Evolutionary conservation across 306 rosid genomes (phyloP).

Genomic region (Urtica urens): DNA sequence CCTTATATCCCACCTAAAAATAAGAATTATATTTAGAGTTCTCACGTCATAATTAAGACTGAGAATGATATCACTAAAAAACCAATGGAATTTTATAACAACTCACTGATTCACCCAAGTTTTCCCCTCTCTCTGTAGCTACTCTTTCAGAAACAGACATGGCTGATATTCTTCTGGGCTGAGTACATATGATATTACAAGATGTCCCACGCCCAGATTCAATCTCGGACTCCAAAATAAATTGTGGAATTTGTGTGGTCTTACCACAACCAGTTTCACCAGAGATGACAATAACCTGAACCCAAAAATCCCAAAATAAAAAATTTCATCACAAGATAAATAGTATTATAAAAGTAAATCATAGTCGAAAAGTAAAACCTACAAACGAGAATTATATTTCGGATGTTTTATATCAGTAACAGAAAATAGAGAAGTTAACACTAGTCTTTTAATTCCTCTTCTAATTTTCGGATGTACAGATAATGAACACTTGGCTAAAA

Average conservation of each 20-base stretch:
- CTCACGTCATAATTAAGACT: too few relatives aligned
- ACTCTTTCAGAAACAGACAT: slow-evolving; percentile 95
- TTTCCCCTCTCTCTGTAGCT: slow-evolving; percentile 88
- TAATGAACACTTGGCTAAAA: too few relatives aligned
- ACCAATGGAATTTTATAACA: slow-evolving; percentile 13
- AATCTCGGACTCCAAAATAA: slow-evolving; percentile 81
- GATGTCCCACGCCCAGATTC: slow-evolving; percentile 62
- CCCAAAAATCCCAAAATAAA: too few relatives aligned
- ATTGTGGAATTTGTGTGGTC: slow-evolving; percentile 97
- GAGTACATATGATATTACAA: slow-evolving; percentile 86
- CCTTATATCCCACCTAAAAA: slow-evolving; percentile 86
- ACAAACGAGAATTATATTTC: neutral
- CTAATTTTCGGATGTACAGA: too few relatives aligned
- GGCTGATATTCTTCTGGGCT: slow-evolving; percentile 94
- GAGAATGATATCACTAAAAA: slow-evolving; percentile 10
- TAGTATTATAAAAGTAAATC: neutral
- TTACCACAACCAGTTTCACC: slow-evolving; percentile 99
- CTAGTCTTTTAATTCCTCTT: too few relatives aligned
- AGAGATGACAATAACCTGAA: slow-evolving; percentile 68
- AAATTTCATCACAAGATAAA: neutral
- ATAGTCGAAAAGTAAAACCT: neutral
- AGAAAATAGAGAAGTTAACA: too few relatives aligned
- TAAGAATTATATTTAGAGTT: slow-evolving; percentile 15
- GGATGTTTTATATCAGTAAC: too few relatives aligned
- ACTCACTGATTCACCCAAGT: slow-evolving; percentile 96